Evolutionary conservation across 352 stramenopile genomes (phyloP), one percentile per base, ranked within the genome.

Genomic region (Pythium biforme): DNA sequence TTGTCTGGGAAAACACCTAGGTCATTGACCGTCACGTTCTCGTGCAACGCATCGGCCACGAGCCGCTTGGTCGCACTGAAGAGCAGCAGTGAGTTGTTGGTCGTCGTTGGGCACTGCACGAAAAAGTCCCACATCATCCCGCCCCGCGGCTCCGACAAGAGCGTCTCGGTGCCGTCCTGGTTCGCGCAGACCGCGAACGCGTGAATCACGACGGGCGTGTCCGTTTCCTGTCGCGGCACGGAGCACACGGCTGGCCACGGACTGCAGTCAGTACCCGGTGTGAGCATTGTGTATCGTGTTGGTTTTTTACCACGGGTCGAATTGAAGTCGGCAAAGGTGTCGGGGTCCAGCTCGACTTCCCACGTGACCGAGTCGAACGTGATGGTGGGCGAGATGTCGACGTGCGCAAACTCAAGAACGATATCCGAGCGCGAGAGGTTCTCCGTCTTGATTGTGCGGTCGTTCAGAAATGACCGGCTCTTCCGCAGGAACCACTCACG

Each of bases 401-500:
- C 43, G 43, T 62, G 43, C 9, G 55, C 31, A 26, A 60, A 60
- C 25, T 49, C 40, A 4, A 60, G 25, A 6, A 41, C 53, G 14
- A 60, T 26, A 25, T 60, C 53, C 17, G 25, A 27, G 34, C 40
- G 53, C 26, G 53, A 60, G 8, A 46, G 12, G 53, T 60, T 60
- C 15, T 51, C 8, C 6, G 37, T 33, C 23, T 40, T 50, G 37
- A 41, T 50, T 4, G 22, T 20, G 7, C 37, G 53, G 0, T 31
- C 27, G 8, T 20, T 60, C 4, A 60, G 19, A 4, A 46, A 49
- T 15, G 53, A 41, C 8, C 26, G 25, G 20, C 37, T 50, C 17
- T 41, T 22, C 0, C 40, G 37, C 12, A 60, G 53, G 40, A 60
- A 60, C 53, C 53, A 60, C 31, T 50, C 53, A 25, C 53, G 53